These are phyloP conservation scores for Parsonsia alboflavescens DNA, from an alignment of 257 asterid species.

Conservation along the genomic window DNA sequence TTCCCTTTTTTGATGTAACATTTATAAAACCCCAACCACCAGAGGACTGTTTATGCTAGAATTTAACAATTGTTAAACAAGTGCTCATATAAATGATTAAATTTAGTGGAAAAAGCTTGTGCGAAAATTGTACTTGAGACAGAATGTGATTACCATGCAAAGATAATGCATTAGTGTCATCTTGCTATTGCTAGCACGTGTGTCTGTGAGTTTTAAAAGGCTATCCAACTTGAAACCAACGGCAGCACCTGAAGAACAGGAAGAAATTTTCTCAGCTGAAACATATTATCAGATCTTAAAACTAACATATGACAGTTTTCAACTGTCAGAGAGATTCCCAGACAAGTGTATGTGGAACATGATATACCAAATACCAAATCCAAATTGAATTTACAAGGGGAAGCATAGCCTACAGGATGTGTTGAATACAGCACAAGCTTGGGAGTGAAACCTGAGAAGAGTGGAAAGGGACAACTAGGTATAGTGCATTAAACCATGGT, in stretches of 20 bases:
- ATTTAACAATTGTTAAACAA: not conserved
- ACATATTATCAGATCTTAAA: not conserved
- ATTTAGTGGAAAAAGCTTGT: not conserved
- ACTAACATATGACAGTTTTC: not conserved
- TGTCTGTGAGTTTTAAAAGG: slow-evolving; percentile 90
- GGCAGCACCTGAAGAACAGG: slow-evolving; percentile 58
- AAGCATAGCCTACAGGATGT: not conserved
- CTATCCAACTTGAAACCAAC: slow-evolving; percentile 98
- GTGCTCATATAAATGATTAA: no score
- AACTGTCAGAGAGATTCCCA: not conserved
- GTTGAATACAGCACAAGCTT: not conserved
- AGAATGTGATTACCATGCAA: slow-evolving; percentile 61
- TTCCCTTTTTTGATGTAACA: not conserved
- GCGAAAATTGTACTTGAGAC: not conserved
- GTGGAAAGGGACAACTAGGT: not conserved
- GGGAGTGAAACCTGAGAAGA: not conserved
- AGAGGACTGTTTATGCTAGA: not conserved
- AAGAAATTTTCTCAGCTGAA: not conserved
- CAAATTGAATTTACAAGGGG: not conserved
- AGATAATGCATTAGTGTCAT: slow-evolving; percentile 99
- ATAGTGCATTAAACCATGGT: not conserved
- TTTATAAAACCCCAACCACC: not conserved
- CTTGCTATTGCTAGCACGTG: slow-evolving; percentile 88
- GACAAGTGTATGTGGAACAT: not conserved
- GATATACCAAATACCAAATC: not conserved